A percentile compares a stretch with the other conserved stretches of the same genome.
These are phyloP conservation scores for Wickerhamomyces sp. DNA, from an alignment of 1,139 yeast species.

Conservation along the genomic window DNA sequence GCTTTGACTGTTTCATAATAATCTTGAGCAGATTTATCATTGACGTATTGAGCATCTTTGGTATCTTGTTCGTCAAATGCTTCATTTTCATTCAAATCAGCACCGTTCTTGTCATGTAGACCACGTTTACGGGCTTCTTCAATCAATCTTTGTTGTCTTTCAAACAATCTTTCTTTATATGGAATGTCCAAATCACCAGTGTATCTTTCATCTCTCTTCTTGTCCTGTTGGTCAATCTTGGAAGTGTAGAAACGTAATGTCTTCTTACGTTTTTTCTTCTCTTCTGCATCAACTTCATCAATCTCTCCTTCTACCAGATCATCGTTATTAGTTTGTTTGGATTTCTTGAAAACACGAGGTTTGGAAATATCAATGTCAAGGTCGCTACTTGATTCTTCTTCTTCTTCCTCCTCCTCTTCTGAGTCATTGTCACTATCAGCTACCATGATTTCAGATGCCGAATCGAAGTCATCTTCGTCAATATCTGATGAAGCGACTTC, in stretches of 20 bases:
- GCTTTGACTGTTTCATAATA: conserved; percentile 42
- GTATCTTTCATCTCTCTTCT: conserved; percentile 50
- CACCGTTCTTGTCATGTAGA: conserved; percentile 50
- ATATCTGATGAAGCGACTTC: conserved; percentile 15
- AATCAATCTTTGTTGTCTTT: conserved; percentile 77
- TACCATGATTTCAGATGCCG: conserved; percentile 20
- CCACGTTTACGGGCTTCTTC: conserved; percentile 92
- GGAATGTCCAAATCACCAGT: conserved; percentile 91
- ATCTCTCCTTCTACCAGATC: conserved; percentile 59
- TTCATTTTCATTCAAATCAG: conserved; percentile 48
- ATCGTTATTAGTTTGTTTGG: conserved; percentile 17
- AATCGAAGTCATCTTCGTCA: conserved; percentile 24
- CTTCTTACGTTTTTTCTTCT: conserved; percentile 74
- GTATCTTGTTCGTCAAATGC: conserved; percentile 45
- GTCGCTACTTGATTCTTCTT: conserved; percentile 32
- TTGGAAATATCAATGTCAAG: conserved; percentile 47
- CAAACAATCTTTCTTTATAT: conserved; percentile 84
- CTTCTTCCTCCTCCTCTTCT: conserved; percentile 27
- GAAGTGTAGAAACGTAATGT: conserved; percentile 94
- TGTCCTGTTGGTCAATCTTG: conserved; percentile 81
- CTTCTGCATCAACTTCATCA: conserved; percentile 82
- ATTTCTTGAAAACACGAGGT: conserved; percentile 35
- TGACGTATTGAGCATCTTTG: conserved; percentile 34
- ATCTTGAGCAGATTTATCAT: conserved; percentile 33
- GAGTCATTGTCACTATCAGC: conserved; percentile 18